Conservation (phyloP, 2,329 filamentous ascomycete species). For the Apiospora kogelbergensis region DNA sequence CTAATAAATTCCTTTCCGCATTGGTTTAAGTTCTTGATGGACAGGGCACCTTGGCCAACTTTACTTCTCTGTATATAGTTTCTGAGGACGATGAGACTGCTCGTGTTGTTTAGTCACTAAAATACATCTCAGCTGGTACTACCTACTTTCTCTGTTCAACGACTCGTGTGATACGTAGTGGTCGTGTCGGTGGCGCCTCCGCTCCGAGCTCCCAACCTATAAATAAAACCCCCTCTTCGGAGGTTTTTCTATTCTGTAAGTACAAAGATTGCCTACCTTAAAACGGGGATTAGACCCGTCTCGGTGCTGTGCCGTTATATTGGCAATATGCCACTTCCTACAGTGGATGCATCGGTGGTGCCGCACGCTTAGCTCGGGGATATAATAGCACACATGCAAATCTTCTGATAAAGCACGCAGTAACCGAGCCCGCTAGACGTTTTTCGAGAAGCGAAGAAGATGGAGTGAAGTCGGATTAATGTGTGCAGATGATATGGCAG, state of each 20-base stretch:
- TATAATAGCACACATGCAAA: too few relatives aligned
- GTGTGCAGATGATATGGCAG: background rate
- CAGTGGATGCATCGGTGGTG: background rate
- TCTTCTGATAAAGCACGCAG: background rate
- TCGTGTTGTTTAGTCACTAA: background rate
- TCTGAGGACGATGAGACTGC: background rate
- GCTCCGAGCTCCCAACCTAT: background rate
- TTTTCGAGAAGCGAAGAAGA: background rate
- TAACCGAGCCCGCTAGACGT: background rate
- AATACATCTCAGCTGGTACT: background rate
- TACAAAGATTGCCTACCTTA: too few relatives aligned
- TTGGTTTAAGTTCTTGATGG: background rate
- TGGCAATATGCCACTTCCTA: too few relatives aligned
- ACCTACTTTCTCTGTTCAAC: background rate
- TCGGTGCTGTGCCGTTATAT: background rate
- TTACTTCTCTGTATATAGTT: background rate
- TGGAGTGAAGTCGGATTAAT: background rate
- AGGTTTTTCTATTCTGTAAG: too few relatives aligned
- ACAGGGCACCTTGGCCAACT: background rate
- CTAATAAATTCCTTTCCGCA: background rate
- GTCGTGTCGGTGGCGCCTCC: background rate
- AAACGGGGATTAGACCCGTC: background rate
- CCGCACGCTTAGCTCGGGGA: background rate
- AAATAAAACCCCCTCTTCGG: too few relatives aligned
- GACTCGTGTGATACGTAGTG: background rate